Percentiles rank a stretch among this genome's conserved stretches.
These are phyloP conservation scores for Pachyrhizus erosus DNA, from an alignment of 306 rosid genomes.

Conservation along the genomic window DNA sequence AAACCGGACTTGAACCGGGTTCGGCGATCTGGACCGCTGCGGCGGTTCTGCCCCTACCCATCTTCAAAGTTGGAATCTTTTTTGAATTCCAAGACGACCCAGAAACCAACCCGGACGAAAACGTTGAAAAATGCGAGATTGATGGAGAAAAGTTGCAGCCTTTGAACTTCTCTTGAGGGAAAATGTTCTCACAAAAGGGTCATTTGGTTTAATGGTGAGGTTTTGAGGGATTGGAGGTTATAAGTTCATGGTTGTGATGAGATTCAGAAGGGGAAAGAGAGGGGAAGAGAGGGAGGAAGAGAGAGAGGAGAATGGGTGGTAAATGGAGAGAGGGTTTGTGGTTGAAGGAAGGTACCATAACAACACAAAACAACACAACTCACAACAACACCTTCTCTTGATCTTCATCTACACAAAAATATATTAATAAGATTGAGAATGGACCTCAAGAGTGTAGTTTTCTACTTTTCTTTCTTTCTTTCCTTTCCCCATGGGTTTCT, in stretches of 20 bases:
- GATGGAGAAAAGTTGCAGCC: neutral
- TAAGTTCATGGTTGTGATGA: neutral
- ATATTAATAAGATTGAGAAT: constrained; percentile 15
- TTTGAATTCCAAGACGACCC: constrained; percentile 22
- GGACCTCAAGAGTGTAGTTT: constrained; percentile 9
- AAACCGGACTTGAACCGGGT: constrained; percentile 37
- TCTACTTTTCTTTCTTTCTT: constrained; percentile 15
- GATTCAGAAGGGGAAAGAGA: constrained; percentile 21
- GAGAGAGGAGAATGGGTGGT: constrained; percentile 45
- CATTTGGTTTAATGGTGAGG: constrained; percentile 1
- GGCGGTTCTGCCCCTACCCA: constrained; percentile 38
- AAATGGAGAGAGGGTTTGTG: constrained; percentile 37
- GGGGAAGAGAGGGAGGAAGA: neutral
- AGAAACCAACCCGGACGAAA: neutral
- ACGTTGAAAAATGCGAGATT: neutral
- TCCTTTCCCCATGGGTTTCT: constrained; percentile 36
- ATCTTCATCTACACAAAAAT: constrained; percentile 45
- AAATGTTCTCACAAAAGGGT: neutral
- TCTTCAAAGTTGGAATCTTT: constrained; percentile 42
- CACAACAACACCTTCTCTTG: constrained; percentile 32
- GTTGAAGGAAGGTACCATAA: constrained; percentile 44
- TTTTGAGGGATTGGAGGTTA: constrained; percentile 25
- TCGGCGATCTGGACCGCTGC: constrained; percentile 22
- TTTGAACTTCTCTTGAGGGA: neutral
- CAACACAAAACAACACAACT: constrained; percentile 24